These are phyloP conservation scores for Panaeolus cyanescens DNA, from an alignment of 768 basidiomycete genomes.

Conservation along the genomic window DNA sequence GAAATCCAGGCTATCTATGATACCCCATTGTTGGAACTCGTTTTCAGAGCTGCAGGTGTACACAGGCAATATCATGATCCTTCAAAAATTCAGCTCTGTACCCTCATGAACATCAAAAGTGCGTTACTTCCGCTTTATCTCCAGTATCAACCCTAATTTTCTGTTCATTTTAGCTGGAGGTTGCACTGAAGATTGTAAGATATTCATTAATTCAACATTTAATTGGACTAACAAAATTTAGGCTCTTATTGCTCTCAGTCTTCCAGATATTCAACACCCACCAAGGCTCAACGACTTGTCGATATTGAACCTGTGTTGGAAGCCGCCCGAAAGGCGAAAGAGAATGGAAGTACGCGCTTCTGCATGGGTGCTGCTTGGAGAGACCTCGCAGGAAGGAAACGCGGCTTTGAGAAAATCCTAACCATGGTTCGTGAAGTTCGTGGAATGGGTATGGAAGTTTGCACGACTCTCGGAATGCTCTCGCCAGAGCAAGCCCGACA, in stretches of 20 bases:
- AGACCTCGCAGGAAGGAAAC: constrained; percentile 88
- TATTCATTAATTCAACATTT: background rate
- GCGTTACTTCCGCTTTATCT: constrained; percentile 37
- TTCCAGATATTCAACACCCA: constrained; percentile 87
- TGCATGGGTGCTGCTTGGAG: constrained; percentile 99
- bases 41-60: constrained; percentile 82
- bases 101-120: constrained; percentile 99
- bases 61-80: constrained; percentile 90
- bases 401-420: constrained; percentile 91
- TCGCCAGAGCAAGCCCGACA: constrained; percentile 89
- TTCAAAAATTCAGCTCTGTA: constrained; percentile 91
- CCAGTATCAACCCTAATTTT: constrained; percentile 14
- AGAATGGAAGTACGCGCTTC: constrained; percentile 94
- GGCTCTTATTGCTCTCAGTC: constrained; percentile 99
- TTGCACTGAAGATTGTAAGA: constrained; percentile 91
- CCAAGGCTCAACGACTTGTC: constrained; percentile 84
- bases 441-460: constrained; percentile 99
- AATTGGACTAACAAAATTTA: constrained; percentile 24
- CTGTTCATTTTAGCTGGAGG: constrained; percentile 70
- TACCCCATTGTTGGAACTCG: constrained; percentile 82
- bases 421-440: constrained; percentile 90
- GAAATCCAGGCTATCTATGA: constrained; percentile 90
- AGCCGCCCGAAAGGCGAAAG: constrained; percentile 92
- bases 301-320: constrained; percentile 91
- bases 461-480: constrained; percentile 98